These are phyloP conservation scores for Teratosphaeria zuluensis DNA, from an alignment of 2,329 filamentous ascomycete species.

Conservation along the genomic window DNA sequence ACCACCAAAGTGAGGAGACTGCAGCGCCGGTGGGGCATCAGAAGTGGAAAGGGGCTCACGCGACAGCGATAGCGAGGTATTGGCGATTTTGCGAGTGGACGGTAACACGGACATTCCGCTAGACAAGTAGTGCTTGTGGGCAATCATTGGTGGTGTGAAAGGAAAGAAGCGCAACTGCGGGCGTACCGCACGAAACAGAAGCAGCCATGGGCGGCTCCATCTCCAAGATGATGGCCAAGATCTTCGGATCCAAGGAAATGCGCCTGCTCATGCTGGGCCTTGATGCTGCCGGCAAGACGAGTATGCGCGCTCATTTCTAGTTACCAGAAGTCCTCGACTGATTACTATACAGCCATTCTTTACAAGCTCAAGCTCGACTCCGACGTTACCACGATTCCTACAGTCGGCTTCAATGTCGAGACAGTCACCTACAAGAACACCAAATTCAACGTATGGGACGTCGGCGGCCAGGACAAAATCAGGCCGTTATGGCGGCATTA, in stretches of 20 bases:
- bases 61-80: not conserved
- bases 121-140: not conserved
- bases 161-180: not conserved
- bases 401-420: constrained; percentile 99
- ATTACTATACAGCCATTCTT: constrained; percentile 59
- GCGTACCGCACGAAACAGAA: constrained; percentile 1
- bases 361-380: constrained; percentile 99
- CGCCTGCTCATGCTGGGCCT: constrained; percentile 94
- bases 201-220: constrained; percentile 70
- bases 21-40: not conserved
- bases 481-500: constrained; percentile 99
- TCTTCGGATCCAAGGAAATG: constrained; percentile 99
- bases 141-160: not conserved
- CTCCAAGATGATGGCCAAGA: constrained; percentile 95
- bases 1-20: not conserved
- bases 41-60: not conserved
- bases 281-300: constrained; percentile 96
- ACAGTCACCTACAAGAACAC: constrained; percentile 99
- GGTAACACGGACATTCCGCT: not conserved
- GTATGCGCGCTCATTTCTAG: constrained; percentile 26
- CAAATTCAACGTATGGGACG: constrained; percentile 99
- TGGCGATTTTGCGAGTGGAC: not conserved
- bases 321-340: not conserved
- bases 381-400: constrained; percentile 98
- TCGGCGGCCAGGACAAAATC: constrained; percentile 99